Conservation (phyloP, 2,329 filamentous ascomycete species). For the Fusarium sp. region DNA sequence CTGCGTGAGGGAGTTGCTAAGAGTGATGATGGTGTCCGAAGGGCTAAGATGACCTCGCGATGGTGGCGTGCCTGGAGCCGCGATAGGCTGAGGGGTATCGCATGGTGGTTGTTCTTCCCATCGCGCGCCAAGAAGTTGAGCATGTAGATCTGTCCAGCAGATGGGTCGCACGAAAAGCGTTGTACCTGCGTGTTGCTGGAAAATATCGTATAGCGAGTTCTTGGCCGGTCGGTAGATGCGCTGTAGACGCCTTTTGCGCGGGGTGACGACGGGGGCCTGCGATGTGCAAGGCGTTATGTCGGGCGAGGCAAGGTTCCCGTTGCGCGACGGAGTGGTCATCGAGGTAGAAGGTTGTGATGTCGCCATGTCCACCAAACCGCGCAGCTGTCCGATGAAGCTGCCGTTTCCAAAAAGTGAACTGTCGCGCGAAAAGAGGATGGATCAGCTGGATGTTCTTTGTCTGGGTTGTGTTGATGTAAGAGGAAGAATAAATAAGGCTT, state of each 20-base stretch:
- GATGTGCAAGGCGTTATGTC: slow-evolving; percentile 45
- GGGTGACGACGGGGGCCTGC: slow-evolving; percentile 37
- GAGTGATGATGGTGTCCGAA: slow-evolving; percentile 55
- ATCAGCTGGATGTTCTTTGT: slow-evolving; percentile 21
- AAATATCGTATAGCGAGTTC: slow-evolving; percentile 64
- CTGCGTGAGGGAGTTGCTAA: slow-evolving; percentile 59
- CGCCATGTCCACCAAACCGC: slow-evolving; percentile 47
- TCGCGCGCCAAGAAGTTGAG: slow-evolving; percentile 58
- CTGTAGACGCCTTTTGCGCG: slow-evolving; percentile 45
- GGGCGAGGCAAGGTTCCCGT: slow-evolving; percentile 15
- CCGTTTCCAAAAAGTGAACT: slow-evolving; percentile 43
- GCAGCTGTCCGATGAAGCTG: slow-evolving; percentile 48
- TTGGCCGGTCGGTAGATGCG: slow-evolving; percentile 56
- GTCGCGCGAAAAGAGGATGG: slow-evolving; percentile 4
- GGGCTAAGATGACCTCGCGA: slow-evolving; percentile 53
- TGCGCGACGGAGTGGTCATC: slow-evolving; percentile 23
- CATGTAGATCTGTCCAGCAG: slow-evolving; percentile 66
- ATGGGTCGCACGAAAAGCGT: slow-evolving; percentile 65
- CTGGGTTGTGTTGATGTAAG: slow-evolving; percentile 8
- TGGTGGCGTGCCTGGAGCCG: slow-evolving; percentile 50
- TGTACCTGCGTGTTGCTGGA: slow-evolving; percentile 60
- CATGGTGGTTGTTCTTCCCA: slow-evolving; percentile 59
- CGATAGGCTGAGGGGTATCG: slow-evolving; percentile 55
- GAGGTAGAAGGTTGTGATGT: slow-evolving; percentile 30
- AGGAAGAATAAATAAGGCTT: slow-evolving; percentile 24